These are phyloP conservation scores for Cryptococcus depauperatus DNA, from an alignment of 1,284 basidiomycete species.

Conservation along the genomic window DNA sequence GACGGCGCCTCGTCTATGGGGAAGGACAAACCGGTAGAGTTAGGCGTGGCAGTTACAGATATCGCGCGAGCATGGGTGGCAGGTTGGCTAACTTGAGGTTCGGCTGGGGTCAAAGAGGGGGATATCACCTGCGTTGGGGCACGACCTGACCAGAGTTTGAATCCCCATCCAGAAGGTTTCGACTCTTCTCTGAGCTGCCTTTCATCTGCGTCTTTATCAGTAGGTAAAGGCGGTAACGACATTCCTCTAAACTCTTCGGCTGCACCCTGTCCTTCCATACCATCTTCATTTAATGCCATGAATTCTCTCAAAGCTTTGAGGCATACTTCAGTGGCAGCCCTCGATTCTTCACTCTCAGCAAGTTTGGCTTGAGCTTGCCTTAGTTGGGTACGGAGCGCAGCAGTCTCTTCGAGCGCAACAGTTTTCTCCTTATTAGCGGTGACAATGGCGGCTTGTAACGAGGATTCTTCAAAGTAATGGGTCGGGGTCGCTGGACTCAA, in stretches of 20 bases:
- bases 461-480: slow-evolving; percentile 14
- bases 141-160: slow-evolving; percentile 26
- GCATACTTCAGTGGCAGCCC: slow-evolving; percentile 77
- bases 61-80: slow-evolving; percentile 12
- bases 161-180: slow-evolving; percentile 24
- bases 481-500: slow-evolving; percentile 1
- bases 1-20: background rate
- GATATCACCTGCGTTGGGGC: slow-evolving; percentile 1
- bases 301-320: slow-evolving; percentile 73
- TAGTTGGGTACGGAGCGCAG: slow-evolving; percentile 58
- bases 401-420: slow-evolving; percentile 46
- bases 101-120: slow-evolving; percentile 17
- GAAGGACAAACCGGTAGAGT: slow-evolving; percentile 8
- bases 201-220: slow-evolving; percentile 50
- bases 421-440: slow-evolving; percentile 2
- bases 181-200: slow-evolving; percentile 9
- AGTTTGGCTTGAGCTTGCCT: slow-evolving; percentile 54
- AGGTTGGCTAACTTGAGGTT: no score
- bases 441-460: background rate
- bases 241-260: slow-evolving; percentile 31
- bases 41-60: slow-evolving; percentile 2
- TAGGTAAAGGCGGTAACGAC: slow-evolving; percentile 55
- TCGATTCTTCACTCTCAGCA: slow-evolving; percentile 69
- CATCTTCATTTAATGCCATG: slow-evolving; percentile 50
- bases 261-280: slow-evolving; percentile 6